These are phyloP conservation scores for Entophlyctis helioformis DNA, from an alignment of 192 early-diverging fungal species.

Conservation along the genomic window DNA sequence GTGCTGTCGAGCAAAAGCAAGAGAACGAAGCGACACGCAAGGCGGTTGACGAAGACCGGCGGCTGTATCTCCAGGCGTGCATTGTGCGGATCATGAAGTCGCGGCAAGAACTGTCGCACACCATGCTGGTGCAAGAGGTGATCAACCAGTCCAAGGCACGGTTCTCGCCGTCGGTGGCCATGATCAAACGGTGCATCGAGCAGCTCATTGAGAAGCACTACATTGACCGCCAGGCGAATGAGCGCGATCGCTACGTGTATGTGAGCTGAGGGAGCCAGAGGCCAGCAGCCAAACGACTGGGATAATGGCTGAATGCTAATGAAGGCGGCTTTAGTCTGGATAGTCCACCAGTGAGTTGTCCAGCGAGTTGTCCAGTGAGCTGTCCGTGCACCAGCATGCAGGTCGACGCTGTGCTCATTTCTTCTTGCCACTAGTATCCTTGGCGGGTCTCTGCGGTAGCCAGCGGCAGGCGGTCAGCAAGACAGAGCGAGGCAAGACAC, in stretches of 20 bases:
- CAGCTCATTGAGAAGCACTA: conserved; percentile 77
- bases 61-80: conserved; percentile 66
- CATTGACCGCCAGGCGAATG: conserved; percentile 8
- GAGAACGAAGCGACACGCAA: conserved; percentile 45
- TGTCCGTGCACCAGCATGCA: too few species aligned
- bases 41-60: conserved; percentile 69
- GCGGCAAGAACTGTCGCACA: conserved; percentile 49
- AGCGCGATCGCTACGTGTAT: conserved; percentile 15
- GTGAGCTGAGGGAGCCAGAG: conserved; percentile 10
- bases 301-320: too few species aligned
- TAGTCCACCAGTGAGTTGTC: too few species aligned
- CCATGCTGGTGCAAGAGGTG: conserved; percentile 61
- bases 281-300: too few species aligned
- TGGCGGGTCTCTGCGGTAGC: too few species aligned
- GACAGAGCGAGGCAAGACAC: too few species aligned
- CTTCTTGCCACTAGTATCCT: too few species aligned
- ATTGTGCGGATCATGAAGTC: conserved; percentile 86
- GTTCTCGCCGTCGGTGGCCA: conserved; percentile 55
- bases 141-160: conserved; percentile 56
- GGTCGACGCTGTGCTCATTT: too few species aligned
- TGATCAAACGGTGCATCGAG: conserved; percentile 81
- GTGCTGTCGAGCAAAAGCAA: conserved; percentile 42
- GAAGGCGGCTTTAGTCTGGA: too few species aligned
- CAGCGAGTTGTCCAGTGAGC: too few species aligned
- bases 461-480: too few species aligned